Base-by-base conservation (phyloP, 768 basidiomycete species). In the Termitomyces bulborhizus region DNA sequence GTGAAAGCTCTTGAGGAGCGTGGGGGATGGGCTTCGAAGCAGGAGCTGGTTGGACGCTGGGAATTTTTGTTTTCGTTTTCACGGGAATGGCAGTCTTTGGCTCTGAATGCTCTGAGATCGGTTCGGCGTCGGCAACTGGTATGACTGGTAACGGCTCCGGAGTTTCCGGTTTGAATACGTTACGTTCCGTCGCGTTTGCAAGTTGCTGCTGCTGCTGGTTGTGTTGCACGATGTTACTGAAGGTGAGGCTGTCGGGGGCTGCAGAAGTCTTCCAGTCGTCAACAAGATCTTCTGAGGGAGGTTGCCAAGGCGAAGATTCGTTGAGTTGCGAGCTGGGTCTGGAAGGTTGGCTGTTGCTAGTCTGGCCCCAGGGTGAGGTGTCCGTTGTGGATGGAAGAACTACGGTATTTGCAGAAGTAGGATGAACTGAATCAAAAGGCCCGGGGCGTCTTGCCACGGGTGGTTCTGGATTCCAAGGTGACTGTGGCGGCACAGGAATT, bases 201-300 rank as follows among this genome's bases (percentile, higher is more conserved):
- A 72, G 64, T 32, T 73, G 71, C 45, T 76, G 69, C 54, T 80
- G 76, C 48, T 81, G 71, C 58, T 77, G 76, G 56, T 82, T 81
- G 59, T 84, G 82, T 48, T 84, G 82, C 8, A 78, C 81, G 18
- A 84, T 68, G 60, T 83, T 83, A 51, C 75, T 79, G 54, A 79
- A 73, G 0, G 84, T 83, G 18, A 85, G 71, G 56, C 80, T 81
- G 57, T 76, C 74, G 11, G 77, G 72, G 15, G 73, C 74, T 2
- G 73, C 54, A 7, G 63, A 56, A 46, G 70, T 64, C 46, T 66
- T 71, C 84, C 83, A 84, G 46, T 80, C 78, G 36, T 80, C 76
- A 0, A 72, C 65, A 36, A 65, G 62, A 24, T 73, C 73, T 52
- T 82, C 72, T 4, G 79, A 78, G 11, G 80, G 71, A 48, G 71